Evolutionary conservation across 2,329 filamentous ascomycete species (phyloP).

Genomic region (Arthrinium puccinioides): DNA sequence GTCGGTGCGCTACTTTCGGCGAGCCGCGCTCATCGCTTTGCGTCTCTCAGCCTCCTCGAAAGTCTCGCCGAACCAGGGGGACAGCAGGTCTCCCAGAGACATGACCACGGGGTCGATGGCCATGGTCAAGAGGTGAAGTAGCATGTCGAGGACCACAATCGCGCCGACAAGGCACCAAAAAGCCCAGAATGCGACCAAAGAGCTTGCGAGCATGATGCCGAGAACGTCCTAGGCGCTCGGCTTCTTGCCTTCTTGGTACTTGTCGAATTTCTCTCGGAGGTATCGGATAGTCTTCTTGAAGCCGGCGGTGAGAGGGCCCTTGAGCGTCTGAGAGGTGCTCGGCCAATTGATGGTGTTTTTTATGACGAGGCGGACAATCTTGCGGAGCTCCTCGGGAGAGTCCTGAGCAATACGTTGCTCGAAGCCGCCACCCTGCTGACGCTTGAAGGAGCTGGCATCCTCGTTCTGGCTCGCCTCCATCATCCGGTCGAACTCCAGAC

Average conservation of each 20-base stretch:
- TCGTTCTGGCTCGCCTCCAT: slow-evolving; percentile 70
- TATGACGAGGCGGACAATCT: slow-evolving; percentile 69
- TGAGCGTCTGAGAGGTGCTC: slow-evolving; percentile 78
- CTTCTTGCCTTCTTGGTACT: slow-evolving; percentile 43
- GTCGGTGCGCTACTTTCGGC: no score
- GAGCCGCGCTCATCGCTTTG: no score
- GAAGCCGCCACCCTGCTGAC: slow-evolving; percentile 74
- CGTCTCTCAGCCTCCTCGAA: no score
- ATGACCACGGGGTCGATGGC: no score
- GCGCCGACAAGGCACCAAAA: no score
- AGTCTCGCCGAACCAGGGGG: no score
- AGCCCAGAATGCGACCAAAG: no score
- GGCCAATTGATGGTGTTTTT: slow-evolving; percentile 89
- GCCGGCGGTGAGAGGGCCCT: slow-evolving; percentile 76
- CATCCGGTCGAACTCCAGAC: slow-evolving; percentile 77
- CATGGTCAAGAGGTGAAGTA: no score
- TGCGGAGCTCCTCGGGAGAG: slow-evolving; percentile 56
- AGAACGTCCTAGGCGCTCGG: not conserved
- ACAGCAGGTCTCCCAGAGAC: no score
- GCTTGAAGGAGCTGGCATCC: slow-evolving; percentile 59
- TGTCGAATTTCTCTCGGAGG: slow-evolving; percentile 70
- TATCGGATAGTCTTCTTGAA: slow-evolving; percentile 65
- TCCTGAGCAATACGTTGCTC: slow-evolving; percentile 76
- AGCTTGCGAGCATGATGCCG: no score
- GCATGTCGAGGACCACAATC: no score